Conservation (phyloP, 345 rosid species). For the Gossypium ekmanianum region DNA sequence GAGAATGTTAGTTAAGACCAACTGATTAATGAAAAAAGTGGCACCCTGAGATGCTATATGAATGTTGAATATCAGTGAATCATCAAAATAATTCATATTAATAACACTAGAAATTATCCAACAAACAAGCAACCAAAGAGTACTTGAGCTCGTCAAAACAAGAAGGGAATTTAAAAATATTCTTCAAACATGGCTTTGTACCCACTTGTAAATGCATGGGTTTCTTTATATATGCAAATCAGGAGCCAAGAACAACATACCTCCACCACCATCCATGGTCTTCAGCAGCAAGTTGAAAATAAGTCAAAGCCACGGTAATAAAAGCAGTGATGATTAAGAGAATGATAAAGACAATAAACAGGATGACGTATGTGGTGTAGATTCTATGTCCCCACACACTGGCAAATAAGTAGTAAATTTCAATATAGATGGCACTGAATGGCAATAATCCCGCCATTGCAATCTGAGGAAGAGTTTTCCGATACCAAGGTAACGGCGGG, state of each 20-base stretch:
- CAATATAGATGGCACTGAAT: slow-evolving; percentile 55
- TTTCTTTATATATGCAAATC: background rate
- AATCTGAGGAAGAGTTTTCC: slow-evolving; percentile 47
- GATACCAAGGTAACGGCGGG: slow-evolving; percentile 43
- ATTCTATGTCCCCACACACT: slow-evolving; percentile 61
- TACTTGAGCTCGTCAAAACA: background rate
- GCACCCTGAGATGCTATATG: background rate
- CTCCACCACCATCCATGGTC: slow-evolving; percentile 63
- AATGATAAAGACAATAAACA: slow-evolving; percentile 52
- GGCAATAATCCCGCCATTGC: slow-evolving; percentile 56
- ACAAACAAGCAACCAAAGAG: background rate
- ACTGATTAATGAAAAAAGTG: background rate
- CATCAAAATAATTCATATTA: background rate
- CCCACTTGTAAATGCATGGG: background rate
- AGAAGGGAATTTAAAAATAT: background rate
- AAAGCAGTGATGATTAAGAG: slow-evolving; percentile 50
- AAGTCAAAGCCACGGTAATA: slow-evolving; percentile 51
- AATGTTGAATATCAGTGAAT: background rate
- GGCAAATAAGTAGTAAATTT: slow-evolving; percentile 54
- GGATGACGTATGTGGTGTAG: slow-evolving; percentile 50
- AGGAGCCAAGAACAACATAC: slow-evolving; percentile 21
- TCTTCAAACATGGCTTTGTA: background rate
- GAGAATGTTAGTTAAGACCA: background rate
- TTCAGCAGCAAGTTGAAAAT: slow-evolving; percentile 54
- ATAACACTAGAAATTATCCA: background rate